These are phyloP conservation scores for Phytopythium kandeliae DNA, from an alignment of 352 stramenopile species.

Conservation along the genomic window DNA sequence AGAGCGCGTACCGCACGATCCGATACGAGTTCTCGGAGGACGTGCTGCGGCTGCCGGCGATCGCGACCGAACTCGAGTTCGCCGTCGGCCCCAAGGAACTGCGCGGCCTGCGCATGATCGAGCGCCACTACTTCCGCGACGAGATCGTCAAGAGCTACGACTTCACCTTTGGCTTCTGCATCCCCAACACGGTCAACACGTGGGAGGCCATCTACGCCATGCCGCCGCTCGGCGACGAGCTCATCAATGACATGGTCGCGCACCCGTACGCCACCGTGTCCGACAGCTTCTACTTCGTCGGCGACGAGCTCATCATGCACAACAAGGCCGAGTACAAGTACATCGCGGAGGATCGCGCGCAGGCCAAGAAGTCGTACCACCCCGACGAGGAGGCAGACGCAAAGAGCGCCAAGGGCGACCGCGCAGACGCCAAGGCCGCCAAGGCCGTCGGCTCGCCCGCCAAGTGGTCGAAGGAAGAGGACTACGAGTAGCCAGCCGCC, in stretches of 20 bases:
- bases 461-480: slow-evolving; percentile 90
- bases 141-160: slow-evolving; percentile 95
- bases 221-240: slow-evolving; percentile 89
- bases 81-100: slow-evolving; percentile 88
- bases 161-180: slow-evolving; percentile 96
- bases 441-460: slow-evolving; percentile 28
- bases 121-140: slow-evolving; percentile 95
- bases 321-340: slow-evolving; percentile 95
- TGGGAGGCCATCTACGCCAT: slow-evolving; percentile 95
- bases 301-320: slow-evolving; percentile 95
- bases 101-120: slow-evolving; percentile 93
- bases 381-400: slow-evolving; percentile 74
- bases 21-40: slow-evolving; percentile 95
- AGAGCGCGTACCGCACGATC: slow-evolving; percentile 90
- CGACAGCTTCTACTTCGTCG: slow-evolving; percentile 96
- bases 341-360: slow-evolving; percentile 83
- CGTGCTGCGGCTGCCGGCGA: slow-evolving; percentile 86
- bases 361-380: slow-evolving; percentile 91
- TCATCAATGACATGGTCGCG: slow-evolving; percentile 93
- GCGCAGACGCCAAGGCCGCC: slow-evolving; percentile 50
- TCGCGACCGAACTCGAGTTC: slow-evolving; percentile 91
- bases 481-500: slow-evolving; percentile 87
- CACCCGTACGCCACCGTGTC: slow-evolving; percentile 93
- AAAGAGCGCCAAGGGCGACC: slow-evolving; percentile 38
- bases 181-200: slow-evolving; percentile 93